Percentiles rank a stretch among this genome's conserved stretches.
Conservation (phyloP, 768 basidiomycete genomes). For the Krasilnikovozyma curviuscula region DNA sequence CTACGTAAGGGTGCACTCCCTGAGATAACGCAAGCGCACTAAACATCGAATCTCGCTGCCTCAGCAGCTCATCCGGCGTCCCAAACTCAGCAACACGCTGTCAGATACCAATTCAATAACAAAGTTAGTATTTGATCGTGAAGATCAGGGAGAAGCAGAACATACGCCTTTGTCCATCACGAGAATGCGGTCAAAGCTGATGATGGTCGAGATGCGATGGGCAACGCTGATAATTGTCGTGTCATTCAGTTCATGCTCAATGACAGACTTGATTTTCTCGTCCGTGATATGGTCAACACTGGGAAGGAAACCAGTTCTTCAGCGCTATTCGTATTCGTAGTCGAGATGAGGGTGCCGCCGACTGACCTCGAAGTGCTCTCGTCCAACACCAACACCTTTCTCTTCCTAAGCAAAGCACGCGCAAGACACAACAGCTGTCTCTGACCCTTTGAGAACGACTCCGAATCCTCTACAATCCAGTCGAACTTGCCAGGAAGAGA, state of each 20-base stretch:
- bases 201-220: conserved; percentile 35
- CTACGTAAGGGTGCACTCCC: too few species aligned
- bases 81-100: conserved; percentile 83
- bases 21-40: conserved; percentile 14
- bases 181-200: conserved; percentile 57
- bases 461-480: conserved; percentile 12
- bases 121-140: too few species aligned
- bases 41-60: conserved; percentile 28
- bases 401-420: conserved; percentile 12
- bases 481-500: too few species aligned
- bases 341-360: neutral
- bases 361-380: conserved; percentile 6
- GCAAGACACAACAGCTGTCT: conserved; percentile 17
- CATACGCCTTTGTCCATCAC: conserved; percentile 67
- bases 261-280: conserved; percentile 10
- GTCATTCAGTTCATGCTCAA: conserved; percentile 8
- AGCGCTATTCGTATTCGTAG: neutral
- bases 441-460: conserved; percentile 15
- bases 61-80: conserved; percentile 43
- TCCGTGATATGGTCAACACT: conserved; percentile 16
- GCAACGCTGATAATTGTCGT: conserved; percentile 13
- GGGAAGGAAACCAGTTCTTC: neutral
- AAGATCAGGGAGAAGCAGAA: too few species aligned
- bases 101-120: too few species aligned
- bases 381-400: conserved; percentile 14